Evolutionary conservation across 352 stramenopile species (phyloP).

Genomic region (Phytophthora idaei): DNA sequence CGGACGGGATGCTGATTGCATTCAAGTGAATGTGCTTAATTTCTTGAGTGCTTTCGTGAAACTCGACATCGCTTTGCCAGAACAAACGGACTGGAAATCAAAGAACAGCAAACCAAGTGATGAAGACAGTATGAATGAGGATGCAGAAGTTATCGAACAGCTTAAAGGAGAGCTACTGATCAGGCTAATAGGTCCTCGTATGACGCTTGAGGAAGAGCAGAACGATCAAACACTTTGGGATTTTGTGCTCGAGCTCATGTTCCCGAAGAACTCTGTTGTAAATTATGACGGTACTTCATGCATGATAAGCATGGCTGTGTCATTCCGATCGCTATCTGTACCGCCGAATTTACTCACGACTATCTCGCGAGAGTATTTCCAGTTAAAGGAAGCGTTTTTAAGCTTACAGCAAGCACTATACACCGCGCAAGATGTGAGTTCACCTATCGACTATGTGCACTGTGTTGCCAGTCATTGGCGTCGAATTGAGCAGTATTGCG

Average conservation of each 20-base stretch:
- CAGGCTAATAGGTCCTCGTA: conserved; percentile 38
- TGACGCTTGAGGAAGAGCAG: conserved; percentile 33
- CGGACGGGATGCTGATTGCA: conserved; percentile 9
- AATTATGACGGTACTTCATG: conserved; percentile 3
- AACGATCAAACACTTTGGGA: conserved; percentile 48
- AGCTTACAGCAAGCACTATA: conserved; percentile 39
- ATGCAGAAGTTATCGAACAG: conserved; percentile 61
- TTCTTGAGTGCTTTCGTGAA: conserved; percentile 48
- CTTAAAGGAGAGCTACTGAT: conserved; percentile 62
- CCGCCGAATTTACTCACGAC: conserved; percentile 18
- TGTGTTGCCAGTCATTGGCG: conserved; percentile 42
- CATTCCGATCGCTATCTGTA: conserved; percentile 19
- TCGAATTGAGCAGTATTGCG: conserved; percentile 32
- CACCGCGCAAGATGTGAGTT: conserved; percentile 22
- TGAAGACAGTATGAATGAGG: conserved; percentile 27
- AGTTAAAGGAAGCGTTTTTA: conserved; percentile 34
- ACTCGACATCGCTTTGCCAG: conserved; percentile 42
- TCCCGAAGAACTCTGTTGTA: conserved; percentile 13
- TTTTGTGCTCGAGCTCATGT: conserved; percentile 39
- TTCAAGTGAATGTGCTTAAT: conserved; percentile 34
- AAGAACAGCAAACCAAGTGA: conserved; percentile 13
- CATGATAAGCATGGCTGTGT: conserved; percentile 19
- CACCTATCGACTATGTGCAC: conserved; percentile 27
- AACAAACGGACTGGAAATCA: conserved; percentile 25
- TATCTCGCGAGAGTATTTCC: conserved; percentile 17